Conservation (phyloP, 2,329 filamentous ascomycete genomes). For the Teratosphaeria viscida region DNA sequence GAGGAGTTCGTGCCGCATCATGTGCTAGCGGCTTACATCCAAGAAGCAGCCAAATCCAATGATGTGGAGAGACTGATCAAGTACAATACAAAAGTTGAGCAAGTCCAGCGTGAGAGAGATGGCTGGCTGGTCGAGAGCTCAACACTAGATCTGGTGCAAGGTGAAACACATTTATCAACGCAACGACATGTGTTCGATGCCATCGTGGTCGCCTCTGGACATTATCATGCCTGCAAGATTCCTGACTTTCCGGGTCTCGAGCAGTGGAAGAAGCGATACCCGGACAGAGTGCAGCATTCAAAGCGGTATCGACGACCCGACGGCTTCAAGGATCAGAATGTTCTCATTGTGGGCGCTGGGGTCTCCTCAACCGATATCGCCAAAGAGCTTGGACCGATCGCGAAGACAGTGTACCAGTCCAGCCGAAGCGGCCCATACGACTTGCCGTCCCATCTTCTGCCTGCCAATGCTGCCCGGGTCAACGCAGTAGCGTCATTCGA, state of each 20-base stretch:
- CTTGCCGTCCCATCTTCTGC: conserved; percentile 43
- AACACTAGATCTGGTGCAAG: conserved; percentile 25
- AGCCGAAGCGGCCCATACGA: conserved; percentile 53
- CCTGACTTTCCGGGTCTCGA: conserved; percentile 40
- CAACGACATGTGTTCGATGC: conserved; percentile 32
- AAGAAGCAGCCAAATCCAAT: conserved; percentile 43
- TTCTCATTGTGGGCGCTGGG: conserved; percentile 47
- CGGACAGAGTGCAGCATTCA: conserved; percentile 39
- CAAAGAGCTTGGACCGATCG: conserved; percentile 38
- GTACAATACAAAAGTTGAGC: conserved; percentile 52
- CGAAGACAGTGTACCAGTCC: conserved; percentile 42
- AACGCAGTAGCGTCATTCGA: conserved; percentile 41
- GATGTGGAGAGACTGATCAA: conserved; percentile 41
- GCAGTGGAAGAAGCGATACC: conserved; percentile 37
- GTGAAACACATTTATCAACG: neutral
- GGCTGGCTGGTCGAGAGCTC: conserved; percentile 45
- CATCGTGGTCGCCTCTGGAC: conserved; percentile 44
- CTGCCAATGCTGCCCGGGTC: conserved; percentile 43
- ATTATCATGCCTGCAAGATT: conserved; percentile 43
- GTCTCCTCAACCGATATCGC: conserved; percentile 47
- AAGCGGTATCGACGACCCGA: conserved; percentile 41
- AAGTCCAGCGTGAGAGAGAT: conserved; percentile 35
- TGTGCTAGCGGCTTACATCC: conserved; percentile 50
- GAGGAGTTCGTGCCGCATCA: conserved; percentile 49
- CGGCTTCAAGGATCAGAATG: conserved; percentile 44